Percentiles rank a stretch among this genome's conserved stretches.
Conservation (phyloP, 257 asterid genomes). For the Solanum boliviense region DNA sequence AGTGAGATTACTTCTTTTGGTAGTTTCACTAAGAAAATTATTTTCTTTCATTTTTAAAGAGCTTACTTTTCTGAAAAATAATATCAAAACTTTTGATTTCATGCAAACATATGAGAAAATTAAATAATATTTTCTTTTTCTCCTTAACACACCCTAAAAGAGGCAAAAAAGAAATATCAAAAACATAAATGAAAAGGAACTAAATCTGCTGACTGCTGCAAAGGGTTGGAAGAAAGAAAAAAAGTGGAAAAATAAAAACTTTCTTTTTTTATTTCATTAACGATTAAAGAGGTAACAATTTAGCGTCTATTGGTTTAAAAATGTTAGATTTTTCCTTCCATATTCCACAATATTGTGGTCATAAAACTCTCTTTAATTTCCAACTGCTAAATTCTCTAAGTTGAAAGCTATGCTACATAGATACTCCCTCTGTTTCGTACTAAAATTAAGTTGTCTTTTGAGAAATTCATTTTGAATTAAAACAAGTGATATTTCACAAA, state of each 20-base stretch:
- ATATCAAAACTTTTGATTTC: neutral
- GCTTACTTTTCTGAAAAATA: no score
- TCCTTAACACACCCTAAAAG: neutral
- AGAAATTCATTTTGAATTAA: neutral
- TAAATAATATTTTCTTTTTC: neutral
- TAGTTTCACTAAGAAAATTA: no score
- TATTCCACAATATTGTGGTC: neutral
- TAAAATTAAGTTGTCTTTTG: neutral
- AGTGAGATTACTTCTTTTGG: neutral
- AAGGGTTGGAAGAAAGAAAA: neutral
- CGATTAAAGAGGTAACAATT: neutral
- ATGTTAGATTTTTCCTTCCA: neutral
- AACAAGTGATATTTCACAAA: neutral
- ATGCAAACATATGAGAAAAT: neutral
- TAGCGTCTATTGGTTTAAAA: neutral
- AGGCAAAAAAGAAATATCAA: neutral
- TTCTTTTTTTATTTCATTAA: neutral
- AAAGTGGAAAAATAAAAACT: neutral
- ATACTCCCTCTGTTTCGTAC: neutral
- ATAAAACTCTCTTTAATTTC: neutral
- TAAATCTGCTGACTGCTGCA: no score
- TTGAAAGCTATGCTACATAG: neutral
- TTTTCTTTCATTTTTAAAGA: no score
- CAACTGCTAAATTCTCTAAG: neutral
- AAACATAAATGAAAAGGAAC: neutral